phyloP scores from a whole-genome alignment of 2,329 filamentous ascomycete genomes.

The Dendrostoma leiphaemia region DNA sequence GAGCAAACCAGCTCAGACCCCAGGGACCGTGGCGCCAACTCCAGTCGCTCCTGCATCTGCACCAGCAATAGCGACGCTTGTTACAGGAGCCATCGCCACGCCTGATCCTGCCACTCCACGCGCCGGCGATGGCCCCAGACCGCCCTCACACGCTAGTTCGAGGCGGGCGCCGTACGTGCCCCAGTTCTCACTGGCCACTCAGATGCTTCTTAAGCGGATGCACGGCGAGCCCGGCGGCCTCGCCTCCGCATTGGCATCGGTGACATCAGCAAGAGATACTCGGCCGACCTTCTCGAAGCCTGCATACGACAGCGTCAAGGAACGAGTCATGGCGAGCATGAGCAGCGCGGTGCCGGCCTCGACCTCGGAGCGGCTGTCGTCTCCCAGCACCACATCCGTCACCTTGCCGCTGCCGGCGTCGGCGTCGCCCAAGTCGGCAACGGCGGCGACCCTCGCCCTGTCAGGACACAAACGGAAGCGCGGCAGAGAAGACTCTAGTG shows the following conservation, averaged over 20 bases:
- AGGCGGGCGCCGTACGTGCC: slow-evolving; percentile 50
- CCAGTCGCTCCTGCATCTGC: not conserved
- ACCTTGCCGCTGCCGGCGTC: slow-evolving; percentile 15
- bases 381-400: not conserved
- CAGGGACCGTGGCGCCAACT: not conserved
- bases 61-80: not conserved
- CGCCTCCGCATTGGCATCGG: slow-evolving; percentile 25
- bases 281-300: slow-evolving; percentile 28
- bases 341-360: slow-evolving; percentile 34
- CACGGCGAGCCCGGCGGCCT: slow-evolving; percentile 24
- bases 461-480: slow-evolving; percentile 20
- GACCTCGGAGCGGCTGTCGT: slow-evolving; percentile 26
- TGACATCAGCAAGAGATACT: slow-evolving; percentile 16
- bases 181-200: slow-evolving; percentile 18
- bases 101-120: not conserved
- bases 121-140: slow-evolving; percentile 2
- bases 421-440: not conserved
- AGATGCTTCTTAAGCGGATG: slow-evolving; percentile 24
- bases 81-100: not conserved
- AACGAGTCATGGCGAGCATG: slow-evolving; percentile 38
- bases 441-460: not conserved
- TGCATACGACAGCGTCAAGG: slow-evolving; percentile 37
- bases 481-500: slow-evolving; percentile 19
- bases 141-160: slow-evolving; percentile 68
- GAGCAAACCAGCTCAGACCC: not conserved